Percentiles rank a stretch among this genome's conserved stretches.
Evolutionary conservation across 2,329 filamentous ascomycete genomes (phyloP).

Genomic region (Diaporthe citriasiana): DNA sequence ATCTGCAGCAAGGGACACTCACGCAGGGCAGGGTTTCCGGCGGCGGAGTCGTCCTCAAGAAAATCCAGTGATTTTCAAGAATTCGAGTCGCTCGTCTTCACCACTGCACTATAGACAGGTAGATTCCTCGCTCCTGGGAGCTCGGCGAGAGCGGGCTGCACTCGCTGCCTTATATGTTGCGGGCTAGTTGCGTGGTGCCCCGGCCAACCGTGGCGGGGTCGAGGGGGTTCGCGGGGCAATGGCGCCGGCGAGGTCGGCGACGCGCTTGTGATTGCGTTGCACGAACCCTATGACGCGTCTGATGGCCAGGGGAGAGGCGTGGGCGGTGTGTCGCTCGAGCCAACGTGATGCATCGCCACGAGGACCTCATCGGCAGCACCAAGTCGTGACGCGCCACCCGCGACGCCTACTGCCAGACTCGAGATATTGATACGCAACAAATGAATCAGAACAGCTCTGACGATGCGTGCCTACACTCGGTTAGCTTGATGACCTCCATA

Average conservation of each 20-base stretch:
- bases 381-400: background rate
- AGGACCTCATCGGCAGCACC: background rate
- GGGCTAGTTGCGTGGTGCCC: background rate
- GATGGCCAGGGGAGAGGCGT: background rate
- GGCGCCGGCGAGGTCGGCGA: background rate
- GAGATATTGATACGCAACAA: background rate
- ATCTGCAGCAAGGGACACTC: background rate
- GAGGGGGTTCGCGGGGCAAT: background rate
- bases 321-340: background rate
- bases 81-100: background rate
- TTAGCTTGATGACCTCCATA: background rate
- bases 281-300: background rate
- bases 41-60: background rate
- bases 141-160: background rate
- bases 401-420: background rate
- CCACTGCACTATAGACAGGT: background rate
- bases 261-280: background rate
- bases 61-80: background rate
- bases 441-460: background rate
- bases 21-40: background rate
- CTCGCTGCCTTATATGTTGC: background rate
- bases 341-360: no score
- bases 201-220: background rate
- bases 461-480: background rate
- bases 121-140: background rate